phyloP scores from a whole-genome alignment of 2,329 filamentous ascomycete genomes.

The Aureobasidium sp. region DNA sequence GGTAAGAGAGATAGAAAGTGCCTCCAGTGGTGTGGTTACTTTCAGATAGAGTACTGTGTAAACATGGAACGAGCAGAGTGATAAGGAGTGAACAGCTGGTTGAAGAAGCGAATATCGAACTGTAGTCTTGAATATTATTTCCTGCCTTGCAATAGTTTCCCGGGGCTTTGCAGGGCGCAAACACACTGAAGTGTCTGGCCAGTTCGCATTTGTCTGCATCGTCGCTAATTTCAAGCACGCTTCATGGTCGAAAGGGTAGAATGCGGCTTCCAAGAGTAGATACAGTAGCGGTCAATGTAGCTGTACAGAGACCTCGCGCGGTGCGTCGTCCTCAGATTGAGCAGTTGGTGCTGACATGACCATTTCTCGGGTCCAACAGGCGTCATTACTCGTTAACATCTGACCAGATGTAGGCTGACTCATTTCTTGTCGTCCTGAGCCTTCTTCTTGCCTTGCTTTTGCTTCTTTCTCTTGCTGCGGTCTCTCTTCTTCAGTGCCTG shows the following conservation, averaged over 20 bases:
- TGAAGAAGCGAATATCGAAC: background rate
- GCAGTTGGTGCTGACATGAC: background rate
- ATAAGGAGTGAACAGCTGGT: background rate
- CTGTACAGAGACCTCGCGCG: background rate
- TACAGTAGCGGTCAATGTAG: background rate
- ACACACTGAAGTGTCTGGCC: background rate
- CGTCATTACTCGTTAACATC: slow-evolving; percentile 18
- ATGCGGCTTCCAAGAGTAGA: background rate
- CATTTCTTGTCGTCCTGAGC: slow-evolving; percentile 17
- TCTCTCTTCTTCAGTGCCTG: slow-evolving; percentile 91
- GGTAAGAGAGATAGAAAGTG: too few relatives aligned
- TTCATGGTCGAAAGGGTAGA: background rate
- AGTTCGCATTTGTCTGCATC: background rate
- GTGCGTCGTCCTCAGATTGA: background rate
- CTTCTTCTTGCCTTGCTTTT: slow-evolving; percentile 77
- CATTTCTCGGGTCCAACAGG: background rate
- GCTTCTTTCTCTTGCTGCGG: slow-evolving; percentile 84
- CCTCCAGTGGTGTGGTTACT: too few relatives aligned
- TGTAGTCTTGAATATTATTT: background rate
- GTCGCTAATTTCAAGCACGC: too few relatives aligned
- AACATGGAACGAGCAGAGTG: background rate
- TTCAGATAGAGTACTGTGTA: background rate
- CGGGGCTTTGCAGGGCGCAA: background rate
- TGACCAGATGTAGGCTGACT: background rate
- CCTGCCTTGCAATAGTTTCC: background rate